phyloP scores from a whole-genome alignment of 257 asterid species.

The Solanum lignicaule region DNA sequence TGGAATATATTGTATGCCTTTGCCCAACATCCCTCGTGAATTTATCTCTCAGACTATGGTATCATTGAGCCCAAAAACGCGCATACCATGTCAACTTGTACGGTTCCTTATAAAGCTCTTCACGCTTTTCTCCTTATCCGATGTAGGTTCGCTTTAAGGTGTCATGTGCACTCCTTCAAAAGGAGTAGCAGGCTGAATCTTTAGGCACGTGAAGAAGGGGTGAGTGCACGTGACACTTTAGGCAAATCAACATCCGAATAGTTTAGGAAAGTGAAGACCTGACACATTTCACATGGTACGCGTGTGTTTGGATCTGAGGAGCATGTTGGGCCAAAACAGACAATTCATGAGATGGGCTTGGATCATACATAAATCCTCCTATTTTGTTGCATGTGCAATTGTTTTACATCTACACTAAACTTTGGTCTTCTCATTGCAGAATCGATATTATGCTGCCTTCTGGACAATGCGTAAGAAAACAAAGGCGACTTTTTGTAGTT shows the following conservation, averaged over 20 bases:
- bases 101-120: not conserved
- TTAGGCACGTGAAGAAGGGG: not conserved
- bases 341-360: not conserved
- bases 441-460: constrained; percentile 71
- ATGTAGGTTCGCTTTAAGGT: not conserved
- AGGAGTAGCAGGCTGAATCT: not conserved
- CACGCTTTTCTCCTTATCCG: not conserved
- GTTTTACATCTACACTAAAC: not conserved
- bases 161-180: not conserved
- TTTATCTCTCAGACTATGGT: not conserved
- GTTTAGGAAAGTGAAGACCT: not conserved
- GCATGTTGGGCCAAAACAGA: not conserved
- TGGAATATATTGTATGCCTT: not conserved
- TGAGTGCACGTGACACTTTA: not conserved
- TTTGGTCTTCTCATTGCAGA: constrained; percentile 28
- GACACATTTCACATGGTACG: not conserved
- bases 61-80: not conserved
- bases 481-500: not conserved
- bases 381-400: not conserved
- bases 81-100: not conserved
- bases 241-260: not conserved
- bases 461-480: constrained; percentile 79
- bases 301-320: not conserved
- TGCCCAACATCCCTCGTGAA: not conserved
- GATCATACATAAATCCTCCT: not conserved